These are phyloP conservation scores for Phoenix dactylifera DNA, from an alignment of 176 grass and related monocot genomes.

Conservation along the genomic window DNA sequence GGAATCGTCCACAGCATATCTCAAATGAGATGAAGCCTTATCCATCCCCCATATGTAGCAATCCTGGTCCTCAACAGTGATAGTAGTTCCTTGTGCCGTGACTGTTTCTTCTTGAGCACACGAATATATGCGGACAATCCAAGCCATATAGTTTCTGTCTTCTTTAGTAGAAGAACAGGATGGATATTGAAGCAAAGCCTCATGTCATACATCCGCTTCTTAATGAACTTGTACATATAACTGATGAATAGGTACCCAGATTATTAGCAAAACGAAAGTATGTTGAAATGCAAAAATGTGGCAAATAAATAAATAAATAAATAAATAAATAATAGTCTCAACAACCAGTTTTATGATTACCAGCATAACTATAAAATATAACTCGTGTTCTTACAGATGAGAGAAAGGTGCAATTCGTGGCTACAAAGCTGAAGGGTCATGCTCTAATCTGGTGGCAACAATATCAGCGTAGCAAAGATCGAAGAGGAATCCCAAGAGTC, in stretches of 20 bases:
- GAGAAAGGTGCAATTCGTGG: too few relatives aligned
- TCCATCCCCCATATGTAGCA: slow-evolving; percentile 20
- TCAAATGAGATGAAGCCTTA: slow-evolving; percentile 21
- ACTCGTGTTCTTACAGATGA: too few relatives aligned
- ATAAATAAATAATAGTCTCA: too few relatives aligned
- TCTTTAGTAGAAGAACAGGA: slow-evolving; percentile 39
- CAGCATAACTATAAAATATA: too few relatives aligned
- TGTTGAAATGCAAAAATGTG: too few relatives aligned
- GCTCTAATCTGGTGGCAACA: too few relatives aligned
- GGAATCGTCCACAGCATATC: slow-evolving; percentile 63
- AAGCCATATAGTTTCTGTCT: slow-evolving; percentile 61
- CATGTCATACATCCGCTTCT: slow-evolving; percentile 31
- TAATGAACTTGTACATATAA: slow-evolving; percentile 64
- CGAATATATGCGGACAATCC: slow-evolving; percentile 54
- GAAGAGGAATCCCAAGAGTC: too few relatives aligned
- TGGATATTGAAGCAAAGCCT: slow-evolving; percentile 23
- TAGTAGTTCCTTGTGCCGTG: slow-evolving; percentile 49
- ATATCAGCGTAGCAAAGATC: too few relatives aligned
- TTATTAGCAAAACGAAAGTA: too few relatives aligned
- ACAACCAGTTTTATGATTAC: too few relatives aligned
- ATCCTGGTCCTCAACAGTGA: slow-evolving; percentile 40
- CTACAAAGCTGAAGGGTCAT: too few relatives aligned
- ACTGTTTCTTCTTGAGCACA: slow-evolving; percentile 70
- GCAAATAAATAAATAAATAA: too few relatives aligned
- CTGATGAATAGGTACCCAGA: slow-evolving; percentile 23